phyloP scores from a whole-genome alignment of 192 early-diverging fungal species.

The Linnemannia schmuckeri region DNA sequence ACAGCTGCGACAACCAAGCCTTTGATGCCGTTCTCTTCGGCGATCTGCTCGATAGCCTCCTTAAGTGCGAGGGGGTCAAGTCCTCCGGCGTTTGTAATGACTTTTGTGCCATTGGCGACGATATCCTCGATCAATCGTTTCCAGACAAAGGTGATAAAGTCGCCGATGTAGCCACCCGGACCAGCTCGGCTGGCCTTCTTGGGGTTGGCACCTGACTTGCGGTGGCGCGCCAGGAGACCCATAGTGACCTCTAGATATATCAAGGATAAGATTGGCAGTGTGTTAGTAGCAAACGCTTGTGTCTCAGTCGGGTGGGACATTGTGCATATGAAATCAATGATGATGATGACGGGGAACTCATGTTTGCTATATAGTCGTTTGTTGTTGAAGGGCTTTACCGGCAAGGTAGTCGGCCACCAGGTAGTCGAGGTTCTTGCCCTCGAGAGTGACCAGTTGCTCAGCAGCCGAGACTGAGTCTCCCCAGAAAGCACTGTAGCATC shows the following conservation, averaged over 20 bases:
- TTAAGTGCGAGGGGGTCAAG: conserved; percentile 74
- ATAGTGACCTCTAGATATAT: conserved; percentile 71
- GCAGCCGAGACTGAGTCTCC: conserved; percentile 70
- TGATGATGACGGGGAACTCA: background rate
- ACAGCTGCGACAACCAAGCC: conserved; percentile 69
- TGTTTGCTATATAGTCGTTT: background rate
- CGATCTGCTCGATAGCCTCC: conserved; percentile 68
- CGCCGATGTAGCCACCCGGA: conserved; percentile 66
- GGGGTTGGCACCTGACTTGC: conserved; percentile 42
- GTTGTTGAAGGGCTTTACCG: conserved; percentile 41
- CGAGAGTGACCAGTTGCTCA: conserved; percentile 64
- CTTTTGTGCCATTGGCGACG: conserved; percentile 66
- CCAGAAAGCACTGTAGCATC: conserved; percentile 74
- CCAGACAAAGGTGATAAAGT: conserved; percentile 72
- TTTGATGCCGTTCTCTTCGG: conserved; percentile 60
- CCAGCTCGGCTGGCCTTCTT: conserved; percentile 61
- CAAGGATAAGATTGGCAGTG: background rate
- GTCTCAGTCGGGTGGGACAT: background rate
- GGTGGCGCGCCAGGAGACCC: conserved; percentile 73
- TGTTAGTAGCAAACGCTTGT: background rate
- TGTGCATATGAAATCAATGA: background rate
- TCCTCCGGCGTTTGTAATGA: conserved; percentile 78
- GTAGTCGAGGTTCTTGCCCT: conserved; percentile 64
- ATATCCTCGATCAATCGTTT: conserved; percentile 60
- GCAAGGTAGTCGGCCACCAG: conserved; percentile 76